Conservation (phyloP, 2,329 filamentous ascomycete species). For the Penicillium digitatum region DNA sequence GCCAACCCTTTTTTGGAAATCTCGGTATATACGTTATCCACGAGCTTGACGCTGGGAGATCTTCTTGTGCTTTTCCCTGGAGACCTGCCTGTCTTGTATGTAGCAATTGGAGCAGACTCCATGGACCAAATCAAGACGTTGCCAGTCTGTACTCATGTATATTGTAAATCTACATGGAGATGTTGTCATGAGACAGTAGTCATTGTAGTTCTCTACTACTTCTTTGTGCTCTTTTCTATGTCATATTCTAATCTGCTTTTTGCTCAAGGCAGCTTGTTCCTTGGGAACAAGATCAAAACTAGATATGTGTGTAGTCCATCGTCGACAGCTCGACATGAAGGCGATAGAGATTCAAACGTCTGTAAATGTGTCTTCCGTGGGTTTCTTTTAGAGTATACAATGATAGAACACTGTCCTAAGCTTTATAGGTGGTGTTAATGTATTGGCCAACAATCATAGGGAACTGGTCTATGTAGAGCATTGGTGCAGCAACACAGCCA, state of each 20-base stretch:
- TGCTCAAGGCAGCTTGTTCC: neutral
- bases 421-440: neutral
- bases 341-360: neutral
- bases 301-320: neutral
- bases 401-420: neutral
- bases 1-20: conserved; percentile 3
- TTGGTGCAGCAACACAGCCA: neutral
- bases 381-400: neutral
- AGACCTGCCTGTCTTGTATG: conserved; percentile 10
- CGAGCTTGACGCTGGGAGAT: conserved; percentile 1
- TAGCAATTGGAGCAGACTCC: conserved; percentile 10
- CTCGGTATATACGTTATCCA: conserved; percentile 10
- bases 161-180: neutral
- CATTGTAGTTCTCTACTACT: neutral
- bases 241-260: neutral
- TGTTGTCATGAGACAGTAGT: neutral
- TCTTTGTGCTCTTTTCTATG: neutral
- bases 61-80: conserved; percentile 1
- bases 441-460: neutral
- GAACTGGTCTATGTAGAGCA: neutral
- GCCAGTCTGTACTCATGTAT: conserved; percentile 1
- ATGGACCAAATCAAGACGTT: conserved; percentile 13
- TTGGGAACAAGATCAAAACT: neutral
- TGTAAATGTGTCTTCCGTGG: neutral
- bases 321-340: neutral